Conservation (phyloP, 2,329 filamentous ascomycete species). For the Paraphoma chrysanthemicola region DNA sequence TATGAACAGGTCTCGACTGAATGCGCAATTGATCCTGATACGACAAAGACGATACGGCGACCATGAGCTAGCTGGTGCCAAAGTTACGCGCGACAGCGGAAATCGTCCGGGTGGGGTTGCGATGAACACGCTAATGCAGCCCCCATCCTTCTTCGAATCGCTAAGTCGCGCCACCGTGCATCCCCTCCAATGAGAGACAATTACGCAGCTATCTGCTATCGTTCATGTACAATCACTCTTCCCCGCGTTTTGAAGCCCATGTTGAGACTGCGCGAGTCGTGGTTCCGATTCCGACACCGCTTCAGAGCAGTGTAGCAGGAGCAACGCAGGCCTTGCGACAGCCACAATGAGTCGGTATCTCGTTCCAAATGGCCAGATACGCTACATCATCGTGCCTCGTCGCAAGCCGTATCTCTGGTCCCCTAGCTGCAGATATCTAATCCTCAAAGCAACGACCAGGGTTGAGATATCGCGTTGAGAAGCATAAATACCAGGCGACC, state of each 20-base stretch:
- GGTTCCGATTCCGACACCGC: neutral
- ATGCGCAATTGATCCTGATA: constrained; percentile 4
- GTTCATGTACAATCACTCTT: neutral
- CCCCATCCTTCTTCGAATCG: neutral
- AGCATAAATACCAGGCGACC: neutral
- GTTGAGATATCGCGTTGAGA: neutral
- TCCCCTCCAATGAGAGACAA: neutral
- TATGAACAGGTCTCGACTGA: neutral
- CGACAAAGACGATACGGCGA: neutral
- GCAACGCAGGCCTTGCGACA: neutral
- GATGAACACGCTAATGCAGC: neutral
- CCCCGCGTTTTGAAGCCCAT: neutral
- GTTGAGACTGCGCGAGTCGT: neutral
- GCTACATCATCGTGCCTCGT: neutral
- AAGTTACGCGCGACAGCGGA: constrained; percentile 1
- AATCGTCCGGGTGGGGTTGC: neutral
- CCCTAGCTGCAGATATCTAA: neutral
- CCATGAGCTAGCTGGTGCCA: neutral
- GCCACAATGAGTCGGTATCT: neutral
- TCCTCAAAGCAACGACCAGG: neutral
- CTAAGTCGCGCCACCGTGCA: neutral
- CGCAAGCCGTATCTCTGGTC: neutral
- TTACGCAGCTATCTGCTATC: neutral
- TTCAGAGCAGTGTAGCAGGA: neutral
- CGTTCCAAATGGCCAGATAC: neutral